phyloP scores from a whole-genome alignment of 2,329 filamentous ascomycete species.

The Ceratocystis albifundus region DNA sequence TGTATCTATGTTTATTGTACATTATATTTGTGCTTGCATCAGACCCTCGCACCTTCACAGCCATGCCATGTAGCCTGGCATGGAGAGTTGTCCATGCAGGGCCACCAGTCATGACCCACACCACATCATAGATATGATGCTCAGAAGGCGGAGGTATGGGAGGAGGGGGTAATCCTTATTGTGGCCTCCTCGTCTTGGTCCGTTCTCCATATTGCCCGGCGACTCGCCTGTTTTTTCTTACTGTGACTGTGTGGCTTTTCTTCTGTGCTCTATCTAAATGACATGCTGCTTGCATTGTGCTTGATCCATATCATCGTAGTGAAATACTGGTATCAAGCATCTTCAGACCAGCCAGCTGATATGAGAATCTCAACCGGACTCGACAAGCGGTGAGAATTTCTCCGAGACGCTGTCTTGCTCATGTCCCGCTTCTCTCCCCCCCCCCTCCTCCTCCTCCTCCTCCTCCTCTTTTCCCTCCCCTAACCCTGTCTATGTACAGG shows the following conservation, averaged over 20 bases:
- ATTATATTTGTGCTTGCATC: not conserved
- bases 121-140: not conserved
- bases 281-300: too few species aligned
- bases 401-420: conserved; percentile 3
- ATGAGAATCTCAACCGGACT: not conserved
- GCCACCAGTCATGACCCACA: not conserved
- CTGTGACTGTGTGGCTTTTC: too few species aligned
- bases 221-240: too few species aligned
- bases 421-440: not conserved
- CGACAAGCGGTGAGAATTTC: conserved; percentile 10
- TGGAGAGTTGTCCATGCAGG: conserved; percentile 4
- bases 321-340: too few species aligned
- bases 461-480: not conserved
- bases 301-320: too few species aligned
- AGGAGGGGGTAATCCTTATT: too few species aligned
- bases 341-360: too few species aligned
- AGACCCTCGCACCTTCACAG: not conserved
- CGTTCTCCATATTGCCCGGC: too few species aligned
- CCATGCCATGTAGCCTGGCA: not conserved
- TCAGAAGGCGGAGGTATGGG: too few species aligned
- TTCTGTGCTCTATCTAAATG: too few species aligned
- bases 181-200: too few species aligned
- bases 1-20: not conserved
- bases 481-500: not conserved
- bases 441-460: not conserved